Base-by-base conservation (phyloP, 139 green algal genomes). In the Tetraselmis chui region DNA sequence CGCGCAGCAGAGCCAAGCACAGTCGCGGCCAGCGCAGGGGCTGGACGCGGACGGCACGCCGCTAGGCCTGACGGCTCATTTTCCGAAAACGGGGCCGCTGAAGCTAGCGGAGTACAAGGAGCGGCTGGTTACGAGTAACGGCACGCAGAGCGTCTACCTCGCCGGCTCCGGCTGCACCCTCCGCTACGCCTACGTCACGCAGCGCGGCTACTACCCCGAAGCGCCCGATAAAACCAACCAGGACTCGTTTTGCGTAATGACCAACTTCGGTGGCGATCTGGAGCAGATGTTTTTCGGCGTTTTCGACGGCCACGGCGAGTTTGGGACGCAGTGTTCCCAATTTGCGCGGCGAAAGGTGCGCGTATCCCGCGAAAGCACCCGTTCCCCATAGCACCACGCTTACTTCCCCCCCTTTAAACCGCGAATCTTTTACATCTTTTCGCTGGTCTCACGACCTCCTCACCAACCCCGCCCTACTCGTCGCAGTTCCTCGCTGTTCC, bases 151-250 rank as follows among this genome's bases (percentile, higher is more conserved):
- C 0, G 29, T 89, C 1, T 79, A 84, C n/a, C 84, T 92, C 23
- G 88, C 89, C 26, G 74, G 85, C 11, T 85, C 86, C 0, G 83
- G 85, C 2, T 93, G 88, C 77, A 87, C 80, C 0, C 77, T 97
- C 0, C 82, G 86, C 0, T 98, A 96, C 82, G 94, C 96, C 0
- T 97, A 90, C 76, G 85, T 97, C 32, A 94, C 84, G 77, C 91
- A 95, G 84, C 81, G 94, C 0, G 96, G 96, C 1, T 96, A 93
- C 83, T 99, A 99, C 82, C 96, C 96, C 0, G 91, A 98, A 25
- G 86, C 88, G 0, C 89, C 91, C 0, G 84, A 94, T 81, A 98
- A 98, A 80, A 79, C 89, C 18, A 98, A 98, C 84, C 96, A 99
- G 88, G 96, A 98, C 84, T 84, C 88, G 0, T 92, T 93, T 11